Evolutionary conservation across 2,329 filamentous ascomycete genomes (phyloP), one percentile per base, ranked within the genome.

Genomic region (Clonostachys rosea): DNA sequence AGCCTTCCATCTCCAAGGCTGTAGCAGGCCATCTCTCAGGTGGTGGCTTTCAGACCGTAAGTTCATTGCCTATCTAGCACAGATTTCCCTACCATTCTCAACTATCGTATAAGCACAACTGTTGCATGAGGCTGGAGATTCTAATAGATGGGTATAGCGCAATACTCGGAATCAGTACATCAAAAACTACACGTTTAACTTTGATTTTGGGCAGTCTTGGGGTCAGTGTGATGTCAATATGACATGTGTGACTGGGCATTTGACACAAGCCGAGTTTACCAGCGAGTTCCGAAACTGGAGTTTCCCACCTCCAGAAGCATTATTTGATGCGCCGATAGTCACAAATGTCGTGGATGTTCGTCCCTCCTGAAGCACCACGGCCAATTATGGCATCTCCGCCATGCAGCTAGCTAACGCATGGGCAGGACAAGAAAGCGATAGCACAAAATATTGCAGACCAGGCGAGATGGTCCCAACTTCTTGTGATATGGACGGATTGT

Each of bases 401-500:
- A 13, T 34, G 12, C 10, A 42, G 45, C 20, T 20, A 37, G 35
- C 18, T 34, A 30, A 34, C 35, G 14, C 9, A 12, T 24, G 10
- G 33, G 6, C 54, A 91, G 82, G 85, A 91, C 59, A 95, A 91
- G 61, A 84, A 84, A 57, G 71, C 77, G 2, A 86, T 99, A 52
- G 91, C 91, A 10, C 77, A 84, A 34, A 99, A 99, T 60, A 94
- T 99, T 58, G 81, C 86, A 55, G 71, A 78, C 2, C 86, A 95
- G 64, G 92, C 94, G 16, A 78, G 78, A 50, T 78, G 79, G 61
- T 78, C 84, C n/a, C 79, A 76, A 47, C 82, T 85, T 12, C 75
- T 99, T 34, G 92, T 95, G 65, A 96, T 99, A 57, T 99, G 94
- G 94, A 99, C 94, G 1, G 94, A 99, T 76, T 97, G 94, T 67